A percentile compares a stretch with the other conserved stretches of the same genome.
These are phyloP conservation scores for Apostasia shenzhenica DNA, from an alignment of 106 monocot species.

Conservation along the genomic window DNA sequence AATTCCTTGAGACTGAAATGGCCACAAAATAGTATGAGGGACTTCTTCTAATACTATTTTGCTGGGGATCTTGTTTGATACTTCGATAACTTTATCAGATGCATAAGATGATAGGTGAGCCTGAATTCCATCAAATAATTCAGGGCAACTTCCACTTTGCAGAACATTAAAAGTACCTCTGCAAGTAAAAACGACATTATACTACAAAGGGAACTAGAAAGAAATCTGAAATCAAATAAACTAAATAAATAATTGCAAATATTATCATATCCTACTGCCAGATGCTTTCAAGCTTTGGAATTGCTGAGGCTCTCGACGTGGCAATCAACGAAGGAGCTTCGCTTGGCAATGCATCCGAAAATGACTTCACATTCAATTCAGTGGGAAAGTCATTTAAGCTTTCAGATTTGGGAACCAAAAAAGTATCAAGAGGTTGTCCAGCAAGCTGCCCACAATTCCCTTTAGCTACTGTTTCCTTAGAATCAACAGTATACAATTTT, in stretches of 20 bases:
- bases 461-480: slow-evolving; percentile 3
- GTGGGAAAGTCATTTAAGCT: slow-evolving; percentile 5
- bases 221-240: neutral
- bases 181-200: slow-evolving; percentile 15
- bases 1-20: slow-evolving; percentile 37
- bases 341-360: slow-evolving; percentile 14
- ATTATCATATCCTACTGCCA: slow-evolving; percentile 70
- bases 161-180: slow-evolving; percentile 74
- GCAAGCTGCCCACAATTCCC: slow-evolving; percentile 9
- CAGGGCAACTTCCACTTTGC: slow-evolving; percentile 22
- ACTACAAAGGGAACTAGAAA: neutral
- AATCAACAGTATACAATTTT: slow-evolving; percentile 7
- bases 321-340: slow-evolving; percentile 11
- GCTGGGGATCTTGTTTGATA: slow-evolving; percentile 41
- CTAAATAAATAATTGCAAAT: slow-evolving; percentile 6
- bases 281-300: slow-evolving; percentile 64
- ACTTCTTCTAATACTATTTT: slow-evolving; percentile 63
- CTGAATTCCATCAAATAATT: slow-evolving; percentile 55
- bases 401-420: neutral
- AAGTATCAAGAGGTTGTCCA: slow-evolving; percentile 5
- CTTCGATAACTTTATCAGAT: slow-evolving; percentile 63
- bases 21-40: slow-evolving; percentile 39
- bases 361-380: slow-evolving; percentile 13
- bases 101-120: slow-evolving; percentile 75
- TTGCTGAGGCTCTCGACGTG: slow-evolving; percentile 18